These are phyloP conservation scores for Exutisphaerella laricina DNA, from an alignment of 2,329 filamentous ascomycete genomes.

Conservation along the genomic window DNA sequence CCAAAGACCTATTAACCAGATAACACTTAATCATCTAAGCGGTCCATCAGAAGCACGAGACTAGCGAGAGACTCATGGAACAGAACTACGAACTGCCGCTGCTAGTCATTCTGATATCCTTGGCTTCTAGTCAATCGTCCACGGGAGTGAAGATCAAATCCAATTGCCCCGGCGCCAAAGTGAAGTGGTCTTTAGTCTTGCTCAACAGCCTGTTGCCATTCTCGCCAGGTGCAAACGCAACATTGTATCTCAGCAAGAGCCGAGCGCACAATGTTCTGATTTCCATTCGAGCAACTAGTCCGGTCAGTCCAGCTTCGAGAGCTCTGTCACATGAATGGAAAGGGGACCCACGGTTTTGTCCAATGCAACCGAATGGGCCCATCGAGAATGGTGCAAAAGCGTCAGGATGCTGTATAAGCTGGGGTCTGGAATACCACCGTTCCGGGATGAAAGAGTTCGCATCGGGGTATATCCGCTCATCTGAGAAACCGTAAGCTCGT, in stretches of 20 bases:
- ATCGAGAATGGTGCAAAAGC: slow-evolving; percentile 35
- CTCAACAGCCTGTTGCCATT: slow-evolving; percentile 28
- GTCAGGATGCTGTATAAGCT: slow-evolving; percentile 32
- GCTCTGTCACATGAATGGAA: too few relatives aligned
- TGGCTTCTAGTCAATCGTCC: too few relatives aligned
- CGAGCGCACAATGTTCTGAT: slow-evolving; percentile 32
- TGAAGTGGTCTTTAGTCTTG: slow-evolving; percentile 34
- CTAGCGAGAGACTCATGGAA: too few relatives aligned
- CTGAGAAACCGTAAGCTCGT: slow-evolving; percentile 10
- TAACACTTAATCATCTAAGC: too few relatives aligned
- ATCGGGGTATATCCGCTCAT: slow-evolving; percentile 27
- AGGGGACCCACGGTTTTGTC: too few relatives aligned
- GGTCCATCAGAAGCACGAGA: too few relatives aligned
- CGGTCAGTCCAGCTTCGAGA: too few relatives aligned
- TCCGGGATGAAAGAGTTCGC: slow-evolving; percentile 33
- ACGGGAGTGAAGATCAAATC: slow-evolving; percentile 18
- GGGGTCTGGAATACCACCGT: slow-evolving; percentile 34
- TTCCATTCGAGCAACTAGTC: slow-evolving; percentile 37
- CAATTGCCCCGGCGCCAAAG: slow-evolving; percentile 21
- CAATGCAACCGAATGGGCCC: slow-evolving; percentile 36
- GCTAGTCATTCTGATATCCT: too few relatives aligned
- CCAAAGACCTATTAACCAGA: too few relatives aligned
- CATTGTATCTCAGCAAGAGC: slow-evolving; percentile 33
- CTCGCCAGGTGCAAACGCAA: slow-evolving; percentile 34
- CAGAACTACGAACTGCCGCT: too few relatives aligned